Percentiles rank a stretch among this genome's conserved stretches.
Conservation (phyloP, 345 rosid species). For the Hevea brasiliensis region DNA sequence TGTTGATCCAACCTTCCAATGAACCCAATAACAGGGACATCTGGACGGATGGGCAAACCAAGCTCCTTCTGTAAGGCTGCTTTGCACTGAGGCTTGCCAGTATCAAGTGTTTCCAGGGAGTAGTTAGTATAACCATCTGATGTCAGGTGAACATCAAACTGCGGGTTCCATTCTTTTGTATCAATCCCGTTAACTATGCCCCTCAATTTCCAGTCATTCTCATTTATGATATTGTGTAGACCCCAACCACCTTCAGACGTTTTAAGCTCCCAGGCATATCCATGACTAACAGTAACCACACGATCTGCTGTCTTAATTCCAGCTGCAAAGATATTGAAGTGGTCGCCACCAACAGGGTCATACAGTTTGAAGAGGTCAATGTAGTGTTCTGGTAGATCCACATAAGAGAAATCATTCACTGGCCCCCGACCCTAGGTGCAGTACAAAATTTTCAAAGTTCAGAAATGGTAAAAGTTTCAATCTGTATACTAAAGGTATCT, state of each 20-base stretch:
- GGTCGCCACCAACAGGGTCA: constrained; percentile 96
- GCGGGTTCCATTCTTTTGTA: constrained; percentile 78
- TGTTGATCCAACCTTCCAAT: constrained; percentile 92
- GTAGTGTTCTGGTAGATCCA: constrained; percentile 69
- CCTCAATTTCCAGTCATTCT: constrained; percentile 73
- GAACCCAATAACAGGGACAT: constrained; percentile 82
- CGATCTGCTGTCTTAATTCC: constrained; percentile 94
- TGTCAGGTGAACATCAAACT: constrained; percentile 55
- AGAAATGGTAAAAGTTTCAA: not conserved
- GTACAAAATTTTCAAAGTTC: not conserved
- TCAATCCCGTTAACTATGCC: constrained; percentile 97
- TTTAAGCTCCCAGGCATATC: constrained; percentile 90
- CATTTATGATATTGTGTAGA: constrained; percentile 77
- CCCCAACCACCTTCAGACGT: constrained; percentile 98
- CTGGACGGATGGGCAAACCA: constrained; percentile 66
- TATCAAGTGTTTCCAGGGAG: constrained; percentile 59
- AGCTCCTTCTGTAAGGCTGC: constrained; percentile 92
- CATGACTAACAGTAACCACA: constrained; percentile 86
- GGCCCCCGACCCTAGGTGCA: constrained; percentile 88
- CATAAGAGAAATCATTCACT: constrained; percentile 56
- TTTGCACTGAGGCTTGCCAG: constrained; percentile 82
- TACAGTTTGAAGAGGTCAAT: constrained; percentile 68
- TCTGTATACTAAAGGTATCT: not conserved
- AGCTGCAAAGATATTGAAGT: constrained; percentile 85
- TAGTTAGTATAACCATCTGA: constrained; percentile 85